Evolutionary conservation across 2,329 filamentous ascomycete species (phyloP), one percentile per base, ranked within the genome.

Genomic region (Sordariomycetes sp.): DNA sequence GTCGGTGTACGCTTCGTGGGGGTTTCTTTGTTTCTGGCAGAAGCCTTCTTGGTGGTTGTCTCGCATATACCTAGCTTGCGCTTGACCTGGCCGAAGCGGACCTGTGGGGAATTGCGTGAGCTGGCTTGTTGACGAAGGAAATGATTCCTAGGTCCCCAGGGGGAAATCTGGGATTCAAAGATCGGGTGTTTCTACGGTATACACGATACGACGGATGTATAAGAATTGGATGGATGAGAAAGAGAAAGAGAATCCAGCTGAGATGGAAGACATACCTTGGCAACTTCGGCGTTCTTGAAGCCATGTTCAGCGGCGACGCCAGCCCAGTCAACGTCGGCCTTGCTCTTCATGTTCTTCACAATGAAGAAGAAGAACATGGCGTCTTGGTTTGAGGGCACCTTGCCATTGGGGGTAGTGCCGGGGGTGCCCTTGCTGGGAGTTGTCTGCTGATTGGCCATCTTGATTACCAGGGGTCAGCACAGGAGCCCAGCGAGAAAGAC

Each of bases 71-170:
- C 59, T 1, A 65, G 51, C 49, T 69, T 68, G 30, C 55, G 53
- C 48, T 64, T 70, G 39, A 72, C 61, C 39, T 72, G 66, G 4
- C 63, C 58, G 37, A 64, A 73, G 30, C 69, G 64, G 25, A 61
- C 58, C 56, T 66, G 5, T 8, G 16, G 25, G 30, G 23, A 6
- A 12, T 20, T n/a, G n/a, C n/a, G n/a, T n/a, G n/a, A n/a, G n/a
- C n/a, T n/a, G n/a, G n/a, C n/a, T n/a, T n/a, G n/a, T n/a, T n/a
- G n/a, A n/a, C n/a, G n/a, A n/a, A n/a, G n/a, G n/a, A n/a, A n/a
- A n/a, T n/a, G n/a, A n/a, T n/a, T n/a, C n/a, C n/a, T n/a, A n/a
- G n/a, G n/a, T n/a, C n/a, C n/a, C n/a, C n/a, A n/a, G n/a, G n/a
- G n/a, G n/a, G n/a, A n/a, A n/a, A n/a, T n/a, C n/a, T n/a, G n/a